Evolutionary conservation across 495 filamentous ascomycete species (phyloP).

Genomic region (Penicillium arizonense): DNA sequence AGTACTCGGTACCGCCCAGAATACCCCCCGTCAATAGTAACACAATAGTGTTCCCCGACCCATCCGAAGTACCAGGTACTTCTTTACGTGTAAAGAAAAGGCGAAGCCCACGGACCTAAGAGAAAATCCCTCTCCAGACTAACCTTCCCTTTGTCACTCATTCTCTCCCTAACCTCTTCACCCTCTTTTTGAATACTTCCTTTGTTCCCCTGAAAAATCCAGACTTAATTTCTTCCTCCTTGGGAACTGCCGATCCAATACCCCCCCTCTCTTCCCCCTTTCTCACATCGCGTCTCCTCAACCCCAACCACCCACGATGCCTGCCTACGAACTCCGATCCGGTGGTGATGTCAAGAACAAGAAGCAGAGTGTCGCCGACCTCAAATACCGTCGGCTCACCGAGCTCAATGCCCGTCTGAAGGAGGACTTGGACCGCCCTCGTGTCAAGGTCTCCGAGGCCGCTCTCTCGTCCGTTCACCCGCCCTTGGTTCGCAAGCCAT

Average conservation of each 20-base stretch:
- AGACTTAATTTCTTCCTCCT: conserved; percentile 11
- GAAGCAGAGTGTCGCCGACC: conserved; percentile 98
- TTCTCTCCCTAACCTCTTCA: conserved; percentile 8
- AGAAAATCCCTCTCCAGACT: conserved; percentile 27
- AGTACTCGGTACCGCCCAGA: background rate
- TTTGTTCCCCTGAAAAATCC: conserved; percentile 4
- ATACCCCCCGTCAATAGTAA: background rate
- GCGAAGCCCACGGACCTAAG: conserved; percentile 12
- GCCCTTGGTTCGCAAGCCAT: background rate
- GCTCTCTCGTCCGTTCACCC: conserved; percentile 73
- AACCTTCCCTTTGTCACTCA: conserved; percentile 20
- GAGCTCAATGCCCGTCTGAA: conserved; percentile 92
- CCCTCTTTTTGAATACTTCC: conserved; percentile 9
- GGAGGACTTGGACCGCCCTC: conserved; percentile 91
- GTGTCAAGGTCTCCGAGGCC: conserved; percentile 93
- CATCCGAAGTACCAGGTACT: conserved; percentile 8
- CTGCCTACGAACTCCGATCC: conserved; percentile 55
- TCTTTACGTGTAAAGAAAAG: conserved; percentile 8
- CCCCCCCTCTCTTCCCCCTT: conserved; percentile 7
- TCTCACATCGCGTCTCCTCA: conserved; percentile 8
- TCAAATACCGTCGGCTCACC: conserved; percentile 92
- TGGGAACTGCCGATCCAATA: conserved; percentile 8
- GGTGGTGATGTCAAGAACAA: conserved; percentile 81
- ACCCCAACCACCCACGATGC: conserved; percentile 34
- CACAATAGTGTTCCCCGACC: conserved; percentile 1